Base-by-base conservation (phyloP, 352 stramenopile genomes). In the Phytophthora fragariaefolia region DNA sequence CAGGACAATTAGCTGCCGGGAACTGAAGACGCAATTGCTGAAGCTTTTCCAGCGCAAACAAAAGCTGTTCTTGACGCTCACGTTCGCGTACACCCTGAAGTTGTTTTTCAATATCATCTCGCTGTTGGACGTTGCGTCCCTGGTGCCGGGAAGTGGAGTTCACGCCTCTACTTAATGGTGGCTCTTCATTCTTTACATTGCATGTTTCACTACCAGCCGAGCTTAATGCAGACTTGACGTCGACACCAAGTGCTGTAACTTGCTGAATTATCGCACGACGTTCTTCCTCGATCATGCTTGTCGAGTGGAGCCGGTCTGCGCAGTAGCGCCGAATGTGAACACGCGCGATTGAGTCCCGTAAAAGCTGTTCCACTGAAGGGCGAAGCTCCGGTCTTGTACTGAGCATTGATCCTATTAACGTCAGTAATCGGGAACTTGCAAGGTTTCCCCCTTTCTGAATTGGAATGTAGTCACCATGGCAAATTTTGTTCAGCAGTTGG, bases 401-500 rank as follows among this genome's bases (percentile, higher is more conserved):
- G 7, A 92, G 67, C 71, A 92, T 76, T 7, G 77, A 52, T 13
- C 43, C 23, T 18, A 79, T 66, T 6, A 91, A 62, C 22, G 59
- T 52, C 10, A 53, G 55, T 0, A 83, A 83, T 53, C 63, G 85
- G 3, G 47, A 58, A 23, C 26, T 48, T 49, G 46, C 27, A 45
- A 76, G 20, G 13, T 47, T 55, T 3, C 54, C 54, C 22, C 34
- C 28, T 20, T 58, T 68, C 1, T 78, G 49, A 20, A 93, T 49
- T 5, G 82, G 74, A 0, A 52, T 1, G 61, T 83, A 83, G n/a
- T 69, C 60, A 15, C 58, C 71, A 7, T 71, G 49, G 23, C 80
- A 91, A 22, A 93, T 88, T 40, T 82, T 85, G 38, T 77, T 69
- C 46, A 92, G 71, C 8, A 95, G 65, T 20, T 82, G 76, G 0